Evolutionary conservation across 2,329 filamentous ascomycete genomes (phyloP), one percentile per base, ranked within the genome.

Genomic region (Lachnellula suecica): DNA sequence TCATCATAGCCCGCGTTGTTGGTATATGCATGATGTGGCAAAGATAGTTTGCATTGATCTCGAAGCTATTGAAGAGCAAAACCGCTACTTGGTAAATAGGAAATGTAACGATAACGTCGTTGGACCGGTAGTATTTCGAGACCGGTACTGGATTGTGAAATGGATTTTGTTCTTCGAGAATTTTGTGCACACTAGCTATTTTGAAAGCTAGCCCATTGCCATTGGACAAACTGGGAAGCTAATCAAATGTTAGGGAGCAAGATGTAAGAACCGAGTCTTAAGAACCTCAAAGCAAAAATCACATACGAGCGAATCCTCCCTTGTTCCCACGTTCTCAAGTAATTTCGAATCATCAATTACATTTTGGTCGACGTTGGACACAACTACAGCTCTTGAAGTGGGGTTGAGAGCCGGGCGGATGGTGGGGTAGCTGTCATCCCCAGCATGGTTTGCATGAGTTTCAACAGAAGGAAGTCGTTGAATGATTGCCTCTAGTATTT

Each of bases 11-110:
- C 37, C 47, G 52, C n/a, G 59, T 24, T 20, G 61, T 60, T 44
- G 60, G 55, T 24, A 56, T 56, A 24, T 66, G 57, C 22, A 65
- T 27, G 44, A 66, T 60, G 44, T 44, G 57, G 40, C 59, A 65
- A 43, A 66, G 49, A 19, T 60, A 48, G 45, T 61, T 49, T 10
- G 60, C 42, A 43, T 53, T 56, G 13, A 53, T 46, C 25, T 63
- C 60, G 46, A 59, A 62, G 38, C 34, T 63, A 24, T 60, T 51
- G 29, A 61, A 55, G 9, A 65, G 61, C 5, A 60, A 27, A 24
- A 41, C 40, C 29, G 60, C 61, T 44, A 52, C 48, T 43, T 41
- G 40, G 40, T 60, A 65, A 11, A 44, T 19, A 34, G 62, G 59
- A 46, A 62, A 55, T 24, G 37, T 44, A 4, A 58, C 44, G 29